These are phyloP conservation scores for Podospora pseudoanserina DNA, from an alignment of 495 filamentous ascomycete species.

Conservation along the genomic window DNA sequence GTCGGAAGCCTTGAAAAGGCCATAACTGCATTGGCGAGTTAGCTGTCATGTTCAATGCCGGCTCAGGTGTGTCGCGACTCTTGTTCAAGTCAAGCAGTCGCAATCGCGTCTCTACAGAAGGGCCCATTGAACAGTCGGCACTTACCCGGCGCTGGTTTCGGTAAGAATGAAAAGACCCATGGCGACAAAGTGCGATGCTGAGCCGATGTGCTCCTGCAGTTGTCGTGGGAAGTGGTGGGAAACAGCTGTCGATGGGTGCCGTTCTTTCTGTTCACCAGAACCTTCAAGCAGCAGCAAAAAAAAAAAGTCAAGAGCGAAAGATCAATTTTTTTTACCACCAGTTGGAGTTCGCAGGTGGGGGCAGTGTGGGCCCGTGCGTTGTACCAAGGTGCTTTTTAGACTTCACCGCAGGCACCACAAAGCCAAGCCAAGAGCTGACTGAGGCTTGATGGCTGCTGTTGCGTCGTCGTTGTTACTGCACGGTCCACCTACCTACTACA, in stretches of 20 bases:
- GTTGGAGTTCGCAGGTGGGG: slow-evolving; percentile 29
- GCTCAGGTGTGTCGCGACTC: neutral
- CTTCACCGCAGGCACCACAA: neutral
- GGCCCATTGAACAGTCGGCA: slow-evolving; percentile 23
- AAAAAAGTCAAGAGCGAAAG: slow-evolving; percentile 32
- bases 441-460: neutral
- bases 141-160: slow-evolving; percentile 85
- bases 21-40: slow-evolving; percentile 55
- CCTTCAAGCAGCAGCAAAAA: slow-evolving; percentile 20
- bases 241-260: slow-evolving; percentile 31
- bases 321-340: slow-evolving; percentile 36
- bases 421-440: neutral
- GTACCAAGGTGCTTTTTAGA: neutral
- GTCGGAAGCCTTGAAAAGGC: slow-evolving; percentile 94
- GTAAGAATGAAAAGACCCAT: slow-evolving; percentile 82
- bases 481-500: slow-evolving; percentile 3
- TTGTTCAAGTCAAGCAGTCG: slow-evolving; percentile 4
- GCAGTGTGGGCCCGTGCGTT: slow-evolving; percentile 12
- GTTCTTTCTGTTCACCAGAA: slow-evolving; percentile 26
- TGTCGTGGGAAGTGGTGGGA: slow-evolving; percentile 27
- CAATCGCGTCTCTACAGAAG: neutral
- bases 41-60: slow-evolving; percentile 8
- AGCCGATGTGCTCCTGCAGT: slow-evolving; percentile 28
- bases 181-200: slow-evolving; percentile 19
- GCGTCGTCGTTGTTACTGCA: slow-evolving; percentile 3